Conservation (phyloP, 768 basidiomycete genomes). For the Cantharellus cinnabarinus region DNA sequence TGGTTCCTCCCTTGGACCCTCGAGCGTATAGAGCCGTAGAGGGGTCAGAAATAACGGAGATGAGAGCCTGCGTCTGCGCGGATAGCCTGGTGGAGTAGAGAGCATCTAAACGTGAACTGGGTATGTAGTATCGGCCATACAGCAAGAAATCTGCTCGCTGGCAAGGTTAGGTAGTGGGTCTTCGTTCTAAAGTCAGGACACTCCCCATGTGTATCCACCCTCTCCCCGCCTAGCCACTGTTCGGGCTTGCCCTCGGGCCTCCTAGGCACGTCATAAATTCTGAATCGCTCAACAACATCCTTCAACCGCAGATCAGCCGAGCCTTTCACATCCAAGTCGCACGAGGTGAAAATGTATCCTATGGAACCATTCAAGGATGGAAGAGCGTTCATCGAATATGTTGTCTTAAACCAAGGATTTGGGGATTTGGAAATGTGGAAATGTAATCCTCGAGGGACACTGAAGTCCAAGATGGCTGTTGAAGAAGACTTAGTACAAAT, state of each 20-base stretch:
- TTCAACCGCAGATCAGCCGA: constrained; percentile 63
- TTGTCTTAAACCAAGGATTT: constrained; percentile 71
- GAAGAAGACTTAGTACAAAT: constrained; percentile 2
- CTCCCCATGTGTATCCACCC: constrained; percentile 57
- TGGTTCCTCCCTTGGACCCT: constrained; percentile 3
- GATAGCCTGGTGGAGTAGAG: constrained; percentile 68
- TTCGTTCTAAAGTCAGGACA: not conserved
- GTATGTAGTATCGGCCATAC: constrained; percentile 81
- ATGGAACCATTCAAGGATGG: constrained; percentile 84
- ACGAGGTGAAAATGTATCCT: constrained; percentile 84
- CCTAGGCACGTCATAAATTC: constrained; percentile 60
- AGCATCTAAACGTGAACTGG: constrained; percentile 73
- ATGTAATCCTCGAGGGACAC: constrained; percentile 60
- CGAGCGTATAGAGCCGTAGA: constrained; percentile 2
- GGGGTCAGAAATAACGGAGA: constrained; percentile 66
- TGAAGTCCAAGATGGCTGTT: constrained; percentile 78
- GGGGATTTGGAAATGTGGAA: constrained; percentile 74
- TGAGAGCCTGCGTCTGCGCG: constrained; percentile 57
- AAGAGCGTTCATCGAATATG: constrained; percentile 82
- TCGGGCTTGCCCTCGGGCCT: constrained; percentile 60
- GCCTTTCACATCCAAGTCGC: constrained; percentile 48
- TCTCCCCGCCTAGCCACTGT: constrained; percentile 62
- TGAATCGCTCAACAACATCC: constrained; percentile 77
- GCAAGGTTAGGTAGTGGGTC: not conserved
- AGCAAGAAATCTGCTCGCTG: constrained; percentile 59